Conservation (phyloP, 2,329 filamentous ascomycete species). For the Diaporthe aspalathi region DNA sequence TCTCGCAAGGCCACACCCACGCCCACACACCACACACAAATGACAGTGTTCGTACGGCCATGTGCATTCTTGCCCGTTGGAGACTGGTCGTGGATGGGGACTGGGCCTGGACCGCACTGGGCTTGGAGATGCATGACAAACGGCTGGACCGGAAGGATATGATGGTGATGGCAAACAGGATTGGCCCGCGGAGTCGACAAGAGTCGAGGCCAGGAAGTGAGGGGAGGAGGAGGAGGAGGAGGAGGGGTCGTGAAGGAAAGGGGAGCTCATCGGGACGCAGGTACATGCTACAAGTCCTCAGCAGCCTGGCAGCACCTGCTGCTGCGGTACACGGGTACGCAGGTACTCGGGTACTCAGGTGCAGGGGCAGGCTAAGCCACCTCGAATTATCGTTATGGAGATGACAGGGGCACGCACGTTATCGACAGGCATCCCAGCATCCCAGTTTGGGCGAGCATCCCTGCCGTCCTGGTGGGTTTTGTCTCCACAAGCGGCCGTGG, state of each 20-base stretch:
- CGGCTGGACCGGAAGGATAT: not conserved
- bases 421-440: conserved; percentile 25
- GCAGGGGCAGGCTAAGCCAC: not conserved
- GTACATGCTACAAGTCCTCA: not conserved
- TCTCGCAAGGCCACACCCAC: not conserved
- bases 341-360: not conserved
- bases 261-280: conserved; percentile 4
- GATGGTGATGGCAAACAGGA: not conserved
- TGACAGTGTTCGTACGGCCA: not conserved
- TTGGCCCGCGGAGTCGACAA: not conserved
- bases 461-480: conserved; percentile 20
- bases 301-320: no score
- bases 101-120: conserved; percentile 5
- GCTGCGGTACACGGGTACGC: not conserved
- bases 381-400: conserved; percentile 6
- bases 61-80: not conserved
- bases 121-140: not conserved
- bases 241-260: not conserved
- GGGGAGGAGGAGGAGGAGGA: no score
- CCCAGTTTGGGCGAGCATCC: conserved; percentile 22
- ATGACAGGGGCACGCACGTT: conserved; percentile 19
- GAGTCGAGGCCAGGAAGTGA: not conserved
- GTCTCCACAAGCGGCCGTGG: conserved; percentile 23
- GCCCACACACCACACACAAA: no score
- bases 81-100: not conserved